These are phyloP conservation scores for Calocybe cyanea DNA, from an alignment of 768 basidiomycete species.

Conservation along the genomic window DNA sequence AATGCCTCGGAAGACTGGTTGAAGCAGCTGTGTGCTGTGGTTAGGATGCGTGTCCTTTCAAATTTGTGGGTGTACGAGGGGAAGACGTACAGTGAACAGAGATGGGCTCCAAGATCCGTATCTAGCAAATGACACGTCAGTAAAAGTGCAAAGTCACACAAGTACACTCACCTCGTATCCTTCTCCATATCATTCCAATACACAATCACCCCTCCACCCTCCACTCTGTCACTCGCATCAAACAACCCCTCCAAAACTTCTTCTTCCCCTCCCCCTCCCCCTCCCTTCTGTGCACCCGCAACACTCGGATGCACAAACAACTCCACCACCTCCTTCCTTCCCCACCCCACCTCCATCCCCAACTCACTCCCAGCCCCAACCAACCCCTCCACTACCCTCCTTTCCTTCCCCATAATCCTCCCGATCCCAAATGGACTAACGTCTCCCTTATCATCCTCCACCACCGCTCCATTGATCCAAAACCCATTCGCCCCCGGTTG, in stretches of 20 bases:
- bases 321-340: slow-evolving; percentile 66
- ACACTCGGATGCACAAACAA: slow-evolving; percentile 66
- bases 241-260: slow-evolving; percentile 69
- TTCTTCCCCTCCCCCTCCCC: slow-evolving; percentile 33
- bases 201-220: slow-evolving; percentile 68
- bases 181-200: slow-evolving; percentile 94
- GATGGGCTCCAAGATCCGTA: slow-evolving; percentile 52
- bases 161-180: slow-evolving; percentile 56
- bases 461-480: slow-evolving; percentile 77
- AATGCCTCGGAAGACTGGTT: slow-evolving; percentile 78
- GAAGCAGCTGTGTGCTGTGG: slow-evolving; percentile 52
- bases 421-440: slow-evolving; percentile 71
- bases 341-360: slow-evolving; percentile 75
- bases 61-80: neutral
- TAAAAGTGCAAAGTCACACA: neutral
- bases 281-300: slow-evolving; percentile 34
- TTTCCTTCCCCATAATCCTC: slow-evolving; percentile 70
- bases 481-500: slow-evolving; percentile 52
- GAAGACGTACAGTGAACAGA: slow-evolving; percentile 41
- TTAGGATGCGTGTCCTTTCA: slow-evolving; percentile 6
- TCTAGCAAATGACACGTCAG: slow-evolving; percentile 23
- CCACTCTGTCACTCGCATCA: slow-evolving; percentile 83
- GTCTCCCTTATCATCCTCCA: slow-evolving; percentile 57
- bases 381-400: slow-evolving; percentile 59
- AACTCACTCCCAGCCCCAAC: slow-evolving; percentile 65